These are phyloP conservation scores for Tricholoma terreum DNA, from an alignment of 768 basidiomycete species.

Conservation along the genomic window DNA sequence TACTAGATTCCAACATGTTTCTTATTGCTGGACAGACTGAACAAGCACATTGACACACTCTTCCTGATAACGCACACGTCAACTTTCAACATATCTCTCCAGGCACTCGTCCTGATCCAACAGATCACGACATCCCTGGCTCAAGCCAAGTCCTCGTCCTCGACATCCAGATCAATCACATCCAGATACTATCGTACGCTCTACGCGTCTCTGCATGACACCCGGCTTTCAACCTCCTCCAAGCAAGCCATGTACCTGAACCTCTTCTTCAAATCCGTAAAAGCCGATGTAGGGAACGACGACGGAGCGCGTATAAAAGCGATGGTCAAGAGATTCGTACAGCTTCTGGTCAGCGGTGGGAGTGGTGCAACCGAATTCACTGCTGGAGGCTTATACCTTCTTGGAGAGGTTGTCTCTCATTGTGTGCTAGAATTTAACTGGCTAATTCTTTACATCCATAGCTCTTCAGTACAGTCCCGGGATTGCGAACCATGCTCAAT, in stretches of 20 bases:
- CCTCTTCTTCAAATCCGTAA: constrained; percentile 80
- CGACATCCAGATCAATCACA: constrained; percentile 48
- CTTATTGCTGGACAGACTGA: constrained; percentile 49
- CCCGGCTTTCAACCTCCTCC: constrained; percentile 72
- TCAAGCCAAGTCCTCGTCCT: constrained; percentile 33
- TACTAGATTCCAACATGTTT: neutral
- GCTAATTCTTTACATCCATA: constrained; percentile 8
- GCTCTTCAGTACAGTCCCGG: constrained; percentile 43
- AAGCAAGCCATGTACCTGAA: constrained; percentile 99
- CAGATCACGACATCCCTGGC: constrained; percentile 67
- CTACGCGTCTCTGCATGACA: constrained; percentile 86
- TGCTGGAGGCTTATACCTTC: constrained; percentile 81
- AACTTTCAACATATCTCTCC: constrained; percentile 95
- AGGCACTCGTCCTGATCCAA: constrained; percentile 85
- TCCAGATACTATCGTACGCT: constrained; percentile 79
- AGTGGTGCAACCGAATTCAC: constrained; percentile 82
- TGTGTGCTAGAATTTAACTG: neutral
- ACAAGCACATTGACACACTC: constrained; percentile 85
- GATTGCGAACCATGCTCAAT: constrained; percentile 39
- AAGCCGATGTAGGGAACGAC: constrained; percentile 52
- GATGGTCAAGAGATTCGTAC: constrained; percentile 79
- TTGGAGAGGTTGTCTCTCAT: constrained; percentile 68
- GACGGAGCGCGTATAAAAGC: constrained; percentile 67
- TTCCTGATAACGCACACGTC: constrained; percentile 94
- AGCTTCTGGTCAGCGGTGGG: constrained; percentile 68